Evolutionary conservation across 805 yeast species (phyloP), one percentile per base, ranked within the genome.

Genomic region (Candida jianshihensis): DNA sequence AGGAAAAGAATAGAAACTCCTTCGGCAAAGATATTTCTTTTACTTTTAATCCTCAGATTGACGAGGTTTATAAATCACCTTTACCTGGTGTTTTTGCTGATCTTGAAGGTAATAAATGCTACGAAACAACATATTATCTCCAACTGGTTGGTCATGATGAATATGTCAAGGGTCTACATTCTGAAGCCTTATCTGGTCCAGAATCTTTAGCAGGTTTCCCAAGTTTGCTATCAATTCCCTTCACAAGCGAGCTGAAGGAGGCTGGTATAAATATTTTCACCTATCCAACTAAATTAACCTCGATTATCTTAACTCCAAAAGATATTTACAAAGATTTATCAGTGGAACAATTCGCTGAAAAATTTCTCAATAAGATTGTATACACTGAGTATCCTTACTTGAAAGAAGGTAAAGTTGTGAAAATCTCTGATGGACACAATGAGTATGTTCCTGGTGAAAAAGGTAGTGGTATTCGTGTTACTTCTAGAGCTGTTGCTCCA

Each of bases 311-410:
- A 44, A 64, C 72, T 3, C 51, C 89, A 19, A 66, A 70, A 31
- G 73, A 81, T 51, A 56, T 67, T 8, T 73, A 77, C 62, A 60
- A 61, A 21, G 79, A 79, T 27, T 51, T 74, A 26, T 62, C 81
- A 5, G 60, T 75, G 20, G 79, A 75, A 34, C 84, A 81, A 42
- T 69, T 86, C 49, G 80, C 87, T 18, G 70, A 74, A 39, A 70
- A 77, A 49, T 75, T 70, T 38, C 48, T 82, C 37, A 79, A 77
- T 31, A 69, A 76, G 39, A 60, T 76, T 34, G 81, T 84, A 3
- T 89, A 78, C 54, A 74, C 84, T 11, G 75, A 80, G 47, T 92
- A 95, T 90, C 99, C 99, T n/a, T 85, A 76, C 52, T 64, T 92
- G 46, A 71, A 78, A 47, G 97, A 90, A 60, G 81, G 88, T 9